phyloP scores from a whole-genome alignment of 768 basidiomycete genomes.

The Russula earlei region DNA sequence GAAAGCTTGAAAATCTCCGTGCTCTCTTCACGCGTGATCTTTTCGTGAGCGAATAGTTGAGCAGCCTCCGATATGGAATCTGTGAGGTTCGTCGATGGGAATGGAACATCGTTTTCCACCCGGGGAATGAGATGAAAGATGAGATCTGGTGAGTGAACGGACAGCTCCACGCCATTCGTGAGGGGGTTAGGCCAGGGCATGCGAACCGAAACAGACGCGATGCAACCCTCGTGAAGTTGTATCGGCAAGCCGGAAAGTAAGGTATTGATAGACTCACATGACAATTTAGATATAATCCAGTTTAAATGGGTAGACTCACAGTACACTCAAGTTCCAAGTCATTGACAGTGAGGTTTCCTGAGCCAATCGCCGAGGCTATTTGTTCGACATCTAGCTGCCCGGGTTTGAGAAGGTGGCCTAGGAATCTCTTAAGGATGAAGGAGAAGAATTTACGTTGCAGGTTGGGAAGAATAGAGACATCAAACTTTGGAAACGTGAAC shows the following conservation, averaged over 20 bases:
- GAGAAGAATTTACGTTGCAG: conserved; percentile 88
- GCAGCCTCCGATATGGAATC: conserved; percentile 80
- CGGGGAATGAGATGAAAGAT: conserved; percentile 40
- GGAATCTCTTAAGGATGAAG: conserved; percentile 70
- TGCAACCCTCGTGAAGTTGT: conserved; percentile 55
- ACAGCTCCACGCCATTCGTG: conserved; percentile 61
- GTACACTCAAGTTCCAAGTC: conserved; percentile 70
- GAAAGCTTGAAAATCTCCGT: conserved; percentile 58
- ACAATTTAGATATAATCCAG: conserved; percentile 17
- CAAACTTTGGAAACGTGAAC: conserved; percentile 49
- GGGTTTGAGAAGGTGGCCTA: conserved; percentile 82
- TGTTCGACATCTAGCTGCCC: conserved; percentile 82
- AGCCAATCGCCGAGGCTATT: conserved; percentile 90
- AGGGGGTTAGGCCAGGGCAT: conserved; percentile 84
- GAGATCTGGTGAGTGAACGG: conserved; percentile 58
- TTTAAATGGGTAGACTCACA: conserved; percentile 36
- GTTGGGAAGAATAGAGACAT: conserved; percentile 53
- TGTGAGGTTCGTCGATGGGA: conserved; percentile 40
- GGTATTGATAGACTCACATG: conserved; percentile 65
- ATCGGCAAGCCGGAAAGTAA: conserved; percentile 59
- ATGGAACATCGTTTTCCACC: conserved; percentile 20
- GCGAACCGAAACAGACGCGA: conserved; percentile 65
- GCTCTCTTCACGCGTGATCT: conserved; percentile 64
- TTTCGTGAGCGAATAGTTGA: conserved; percentile 79
- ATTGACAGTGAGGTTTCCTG: conserved; percentile 78